Base-by-base conservation (phyloP, 2,329 filamentous ascomycete genomes). In the Penicillium sumatraense region DNA sequence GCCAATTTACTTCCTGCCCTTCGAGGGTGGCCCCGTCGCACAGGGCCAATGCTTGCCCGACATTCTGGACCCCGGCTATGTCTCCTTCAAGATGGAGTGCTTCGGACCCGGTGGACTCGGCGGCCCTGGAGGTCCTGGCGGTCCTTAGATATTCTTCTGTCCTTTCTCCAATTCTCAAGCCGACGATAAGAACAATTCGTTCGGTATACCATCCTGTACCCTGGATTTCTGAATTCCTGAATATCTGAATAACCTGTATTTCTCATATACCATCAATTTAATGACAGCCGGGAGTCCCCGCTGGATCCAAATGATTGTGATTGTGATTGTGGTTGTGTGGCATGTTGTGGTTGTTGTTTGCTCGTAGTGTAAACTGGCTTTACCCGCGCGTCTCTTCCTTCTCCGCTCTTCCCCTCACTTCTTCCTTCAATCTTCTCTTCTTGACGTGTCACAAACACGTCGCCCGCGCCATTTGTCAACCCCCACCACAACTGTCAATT, bases 1-100 rank as follows among this genome's bases (percentile, higher is more conserved):
- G 33, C 54, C 55, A 29, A 35, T 40, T 13, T 51, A 52, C 35
- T 63, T 61, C 55, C 36, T 63, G 21, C 62, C 62, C 16, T 60
- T 66, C 31, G 20, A 53, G 6, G 26, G 49, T 44, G 5, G 54
- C 40, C 53, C 60, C 27, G 52, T 64, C 20, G 38, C 53, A 1
- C 53, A 59, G 49, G 61, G 61, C 21, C 10, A 54, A 20, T 64
- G 63, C 33, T 36, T 64, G 20, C 60, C 63, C 13, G 62, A 64
- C 11, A 48, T 56, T 46, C 51, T 65, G 1, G 57, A 65, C 7
- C 55, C 57, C 29, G 57, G 56, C 7, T 64, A 44, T 35, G 50
- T 65, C 40, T 64, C 61, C 29, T 58, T 65, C 55, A 53, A 56
- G 48, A 54, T 65, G 31, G 51, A 53, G 9, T 64, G 62, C 29